phyloP scores from a whole-genome alignment of 1,284 basidiomycete genomes.

The Malassezia sympodialis region DNA sequence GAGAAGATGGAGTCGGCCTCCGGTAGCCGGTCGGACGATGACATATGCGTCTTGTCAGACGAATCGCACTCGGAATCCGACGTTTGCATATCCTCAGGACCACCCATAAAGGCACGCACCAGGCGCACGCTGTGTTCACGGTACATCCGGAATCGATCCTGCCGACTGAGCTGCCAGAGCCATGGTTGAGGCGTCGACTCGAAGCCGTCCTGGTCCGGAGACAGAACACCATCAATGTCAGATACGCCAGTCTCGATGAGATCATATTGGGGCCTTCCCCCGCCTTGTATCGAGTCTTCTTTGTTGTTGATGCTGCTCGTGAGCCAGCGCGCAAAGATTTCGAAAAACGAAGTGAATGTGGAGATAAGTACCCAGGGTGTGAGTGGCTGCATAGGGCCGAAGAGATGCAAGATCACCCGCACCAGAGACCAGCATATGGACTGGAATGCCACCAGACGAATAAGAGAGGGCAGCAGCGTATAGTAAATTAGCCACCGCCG shows the following conservation, averaged over 20 bases:
- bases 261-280: conserved; percentile 17
- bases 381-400: conserved; percentile 61
- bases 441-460: conserved; percentile 69
- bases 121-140: conserved; percentile 29
- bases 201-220: conserved; percentile 6
- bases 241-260: conserved; percentile 10
- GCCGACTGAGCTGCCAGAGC: conserved; percentile 22
- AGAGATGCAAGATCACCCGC: conserved; percentile 61
- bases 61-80: conserved; percentile 3
- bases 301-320: conserved; percentile 44
- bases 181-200: conserved; percentile 4
- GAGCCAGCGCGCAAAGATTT: conserved; percentile 43
- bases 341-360: conserved; percentile 57
- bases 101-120: conserved; percentile 36
- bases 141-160: conserved; percentile 2
- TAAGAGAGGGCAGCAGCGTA: conserved; percentile 64
- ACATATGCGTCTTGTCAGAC: neutral
- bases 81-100: conserved; percentile 11
- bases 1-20: neutral
- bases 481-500: conserved; percentile 73
- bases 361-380: conserved; percentile 69
- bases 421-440: conserved; percentile 78
- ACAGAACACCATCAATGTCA: conserved; percentile 11
- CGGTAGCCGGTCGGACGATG: neutral
- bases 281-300: conserved; percentile 19